phyloP scores from a whole-genome alignment of 495 filamentous ascomycete species.

The Xylaria acuta region DNA sequence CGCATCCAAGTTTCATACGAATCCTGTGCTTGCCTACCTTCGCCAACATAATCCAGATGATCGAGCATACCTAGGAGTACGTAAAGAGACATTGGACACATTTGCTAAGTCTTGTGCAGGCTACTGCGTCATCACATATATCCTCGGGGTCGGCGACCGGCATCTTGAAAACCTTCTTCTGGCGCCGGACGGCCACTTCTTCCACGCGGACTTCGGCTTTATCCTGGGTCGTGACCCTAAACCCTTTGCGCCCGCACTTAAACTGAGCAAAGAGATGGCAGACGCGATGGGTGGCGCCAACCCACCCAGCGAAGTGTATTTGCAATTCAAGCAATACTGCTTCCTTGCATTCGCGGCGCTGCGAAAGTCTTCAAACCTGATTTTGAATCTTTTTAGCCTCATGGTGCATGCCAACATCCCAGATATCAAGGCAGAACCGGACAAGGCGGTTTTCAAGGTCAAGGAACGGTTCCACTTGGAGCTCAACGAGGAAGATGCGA shows the following conservation, averaged over 20 bases:
- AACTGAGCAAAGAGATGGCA: conserved; percentile 96
- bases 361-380: conserved; percentile 85
- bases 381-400: conserved; percentile 94
- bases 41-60: conserved; percentile 90
- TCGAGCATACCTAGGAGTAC: conserved; percentile 79
- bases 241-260: conserved; percentile 95
- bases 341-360: conserved; percentile 94
- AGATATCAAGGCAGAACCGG: conserved; percentile 89
- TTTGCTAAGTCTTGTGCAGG: conserved; percentile 96
- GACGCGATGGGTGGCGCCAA: conserved; percentile 92
- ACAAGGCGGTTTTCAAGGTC: conserved; percentile 92
- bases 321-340: conserved; percentile 90
- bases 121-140: conserved; percentile 98
- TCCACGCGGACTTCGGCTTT: conserved; percentile 98
- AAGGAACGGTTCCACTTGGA: conserved; percentile 93
- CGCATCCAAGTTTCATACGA: conserved; percentile 77
- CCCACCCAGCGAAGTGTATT: conserved; percentile 70
- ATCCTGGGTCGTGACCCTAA: conserved; percentile 98
- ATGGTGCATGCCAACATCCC: conserved; percentile 98
- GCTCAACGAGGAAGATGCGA: conserved; percentile 91
- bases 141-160: conserved; percentile 96
- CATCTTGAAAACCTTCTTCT: conserved; percentile 96
- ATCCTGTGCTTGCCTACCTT: conserved; percentile 78
- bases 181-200: conserved; percentile 90
- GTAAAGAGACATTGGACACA: conserved; percentile 91